Conservation (phyloP, 2,329 filamentous ascomycete species). For the Lachnellula subtilissima region DNA sequence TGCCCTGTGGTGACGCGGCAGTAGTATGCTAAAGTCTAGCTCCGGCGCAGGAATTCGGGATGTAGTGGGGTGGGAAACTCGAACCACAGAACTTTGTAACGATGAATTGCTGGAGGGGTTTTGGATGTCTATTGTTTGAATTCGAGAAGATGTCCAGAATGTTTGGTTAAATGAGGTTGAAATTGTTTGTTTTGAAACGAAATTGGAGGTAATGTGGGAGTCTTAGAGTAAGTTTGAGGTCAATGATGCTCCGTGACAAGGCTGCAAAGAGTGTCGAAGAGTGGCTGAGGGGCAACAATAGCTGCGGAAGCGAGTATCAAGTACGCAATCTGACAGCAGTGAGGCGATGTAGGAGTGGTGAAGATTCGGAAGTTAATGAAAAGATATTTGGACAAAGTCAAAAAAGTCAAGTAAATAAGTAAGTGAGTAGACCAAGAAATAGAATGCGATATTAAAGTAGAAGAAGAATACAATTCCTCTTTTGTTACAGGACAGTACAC, state of each 20-base stretch:
- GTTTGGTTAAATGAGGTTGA: neutral
- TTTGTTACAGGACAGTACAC: neutral
- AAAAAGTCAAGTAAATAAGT: neutral
- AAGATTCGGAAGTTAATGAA: neutral
- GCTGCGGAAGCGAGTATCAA: neutral
- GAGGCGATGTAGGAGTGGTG: neutral
- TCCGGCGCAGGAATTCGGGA: neutral
- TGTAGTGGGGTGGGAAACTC: neutral
- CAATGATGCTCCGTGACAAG: neutral
- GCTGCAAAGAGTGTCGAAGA: neutral
- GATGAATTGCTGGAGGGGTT: neutral
- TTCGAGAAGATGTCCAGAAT: neutral
- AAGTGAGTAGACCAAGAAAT: neutral
- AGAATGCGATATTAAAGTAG: neutral
- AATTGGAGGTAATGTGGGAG: neutral
- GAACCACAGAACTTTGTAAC: neutral
- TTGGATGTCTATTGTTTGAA: neutral
- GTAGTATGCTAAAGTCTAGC: neutral
- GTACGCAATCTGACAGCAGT: neutral
- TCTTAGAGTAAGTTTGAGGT: neutral
- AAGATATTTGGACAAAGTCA: neutral
- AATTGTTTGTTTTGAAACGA: neutral
- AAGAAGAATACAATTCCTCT: neutral
- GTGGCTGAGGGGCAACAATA: neutral
- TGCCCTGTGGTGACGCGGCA: constrained; percentile 4